These are phyloP conservation scores for Botrytis galanthina DNA, from an alignment of 2,329 filamentous ascomycete species.

Conservation along the genomic window DNA sequence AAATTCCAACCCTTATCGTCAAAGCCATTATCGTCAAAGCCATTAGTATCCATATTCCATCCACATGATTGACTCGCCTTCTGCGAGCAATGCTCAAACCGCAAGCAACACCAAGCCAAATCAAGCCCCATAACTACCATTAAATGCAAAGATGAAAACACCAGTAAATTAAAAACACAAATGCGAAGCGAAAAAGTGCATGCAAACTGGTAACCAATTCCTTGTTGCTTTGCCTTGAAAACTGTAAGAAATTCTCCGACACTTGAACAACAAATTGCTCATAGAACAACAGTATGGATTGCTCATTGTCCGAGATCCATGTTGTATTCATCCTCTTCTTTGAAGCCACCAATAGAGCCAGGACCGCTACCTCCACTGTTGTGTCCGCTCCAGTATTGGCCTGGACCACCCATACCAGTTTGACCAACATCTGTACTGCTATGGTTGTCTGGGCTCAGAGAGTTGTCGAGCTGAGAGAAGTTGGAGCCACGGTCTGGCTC, in stretches of 20 bases:
- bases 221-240: conserved; percentile 3
- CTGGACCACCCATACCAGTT: conserved; percentile 35
- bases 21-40: background rate
- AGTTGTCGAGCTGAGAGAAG: conserved; percentile 42
- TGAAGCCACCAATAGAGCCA: conserved; percentile 70
- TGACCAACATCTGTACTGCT: conserved; percentile 36
- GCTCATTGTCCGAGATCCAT: conserved; percentile 65
- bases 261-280: background rate
- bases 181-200: conserved; percentile 27
- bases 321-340: conserved; percentile 90
- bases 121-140: conserved; percentile 33
- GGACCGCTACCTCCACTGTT: conserved; percentile 71
- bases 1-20: conserved; percentile 8
- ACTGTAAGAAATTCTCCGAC: background rate
- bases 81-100: conserved; percentile 30
- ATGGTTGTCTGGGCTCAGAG: conserved; percentile 51
- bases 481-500: conserved; percentile 61
- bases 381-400: conserved; percentile 64
- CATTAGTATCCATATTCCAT: conserved; percentile 18
- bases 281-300: conserved; percentile 13
- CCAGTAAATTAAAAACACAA: conserved; percentile 35
- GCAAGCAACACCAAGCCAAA: conserved; percentile 28
- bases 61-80: conserved; percentile 28
- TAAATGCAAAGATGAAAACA: conserved; percentile 37
- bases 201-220: conserved; percentile 12